phyloP scores from a whole-genome alignment of 2,329 filamentous ascomycete genomes.

The Ilyonectria mors-panacis region DNA sequence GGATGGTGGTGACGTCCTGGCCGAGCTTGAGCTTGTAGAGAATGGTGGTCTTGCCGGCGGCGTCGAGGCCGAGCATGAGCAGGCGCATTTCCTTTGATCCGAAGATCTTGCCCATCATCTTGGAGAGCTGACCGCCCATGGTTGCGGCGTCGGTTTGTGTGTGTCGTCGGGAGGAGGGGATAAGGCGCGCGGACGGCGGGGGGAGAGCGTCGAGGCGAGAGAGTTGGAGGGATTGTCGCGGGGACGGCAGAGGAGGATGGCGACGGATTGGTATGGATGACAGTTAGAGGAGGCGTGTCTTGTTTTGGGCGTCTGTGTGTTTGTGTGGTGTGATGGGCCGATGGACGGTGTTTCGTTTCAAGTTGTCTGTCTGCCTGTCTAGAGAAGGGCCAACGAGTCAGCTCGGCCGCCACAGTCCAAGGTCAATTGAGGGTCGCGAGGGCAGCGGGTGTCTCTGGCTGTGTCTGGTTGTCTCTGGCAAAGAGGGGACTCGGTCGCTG shows the following conservation, averaged over 20 bases:
- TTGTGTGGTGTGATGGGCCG: conserved; percentile 32
- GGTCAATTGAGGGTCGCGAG: neutral
- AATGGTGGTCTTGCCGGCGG: conserved; percentile 98
- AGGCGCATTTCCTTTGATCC: conserved; percentile 99
- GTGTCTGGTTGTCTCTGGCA: neutral
- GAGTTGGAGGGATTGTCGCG: conserved; percentile 10
- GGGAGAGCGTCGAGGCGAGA: neutral
- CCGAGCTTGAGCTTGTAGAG: conserved; percentile 99
- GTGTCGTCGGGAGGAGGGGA: conserved; percentile 1
- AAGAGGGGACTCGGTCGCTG: neutral
- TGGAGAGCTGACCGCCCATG: conserved; percentile 95
- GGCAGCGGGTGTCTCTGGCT: neutral
- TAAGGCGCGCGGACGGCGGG: conserved; percentile 17
- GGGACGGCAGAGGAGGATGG: neutral
- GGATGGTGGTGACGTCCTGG: conserved; percentile 98
- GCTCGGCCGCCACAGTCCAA: conserved; percentile 5
- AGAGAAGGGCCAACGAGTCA: conserved; percentile 24
- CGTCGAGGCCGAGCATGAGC: conserved; percentile 97
- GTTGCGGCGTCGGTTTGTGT: conserved; percentile 51
- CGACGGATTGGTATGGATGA: neutral
- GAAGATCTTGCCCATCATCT: conserved; percentile 99
- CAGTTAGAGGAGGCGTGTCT: conserved; percentile 5
- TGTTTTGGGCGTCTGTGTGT: conserved; percentile 14
- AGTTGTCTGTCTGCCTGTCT: conserved; percentile 15
- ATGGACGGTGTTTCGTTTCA: conserved; percentile 35